These are phyloP conservation scores for Micractinium sp. DNA, from an alignment of 139 green algal species.

Conservation along the genomic window DNA sequence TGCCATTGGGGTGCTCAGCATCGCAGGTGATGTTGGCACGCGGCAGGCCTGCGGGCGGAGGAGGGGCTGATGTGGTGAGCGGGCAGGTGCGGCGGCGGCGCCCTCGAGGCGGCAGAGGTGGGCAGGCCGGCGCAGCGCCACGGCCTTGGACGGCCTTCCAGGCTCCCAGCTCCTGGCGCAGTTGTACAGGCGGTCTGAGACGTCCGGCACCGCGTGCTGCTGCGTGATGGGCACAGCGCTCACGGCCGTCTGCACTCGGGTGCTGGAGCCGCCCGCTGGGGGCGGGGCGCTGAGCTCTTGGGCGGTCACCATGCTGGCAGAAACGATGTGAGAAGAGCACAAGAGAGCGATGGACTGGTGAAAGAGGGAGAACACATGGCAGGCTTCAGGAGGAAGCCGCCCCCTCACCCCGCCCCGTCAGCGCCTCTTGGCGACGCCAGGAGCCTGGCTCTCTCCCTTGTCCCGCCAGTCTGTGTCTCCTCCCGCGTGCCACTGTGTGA, in stretches of 20 bases:
- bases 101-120: neutral
- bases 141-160: neutral
- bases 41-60: slow-evolving; percentile 21
- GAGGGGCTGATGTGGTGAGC: neutral
- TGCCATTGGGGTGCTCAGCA: slow-evolving; percentile 32
- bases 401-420: neutral
- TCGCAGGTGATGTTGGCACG: slow-evolving; percentile 42
- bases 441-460: neutral
- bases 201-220: neutral
- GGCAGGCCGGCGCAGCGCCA: no score
- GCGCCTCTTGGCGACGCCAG: neutral
- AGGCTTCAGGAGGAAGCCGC: no score
- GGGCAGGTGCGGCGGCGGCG: neutral
- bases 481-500: neutral
- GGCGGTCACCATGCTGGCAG: no score
- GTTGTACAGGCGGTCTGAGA: neutral
- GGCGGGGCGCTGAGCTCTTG: neutral
- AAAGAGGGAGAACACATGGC: no score
- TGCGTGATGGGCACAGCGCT: neutral
- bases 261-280: neutral
- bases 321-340: no score
- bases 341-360: no score
- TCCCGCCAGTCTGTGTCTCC: neutral
- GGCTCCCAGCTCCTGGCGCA: neutral
- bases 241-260: neutral